phyloP scores from a whole-genome alignment of 2,329 filamentous ascomycete genomes.

The Diaporthe capsici region DNA sequence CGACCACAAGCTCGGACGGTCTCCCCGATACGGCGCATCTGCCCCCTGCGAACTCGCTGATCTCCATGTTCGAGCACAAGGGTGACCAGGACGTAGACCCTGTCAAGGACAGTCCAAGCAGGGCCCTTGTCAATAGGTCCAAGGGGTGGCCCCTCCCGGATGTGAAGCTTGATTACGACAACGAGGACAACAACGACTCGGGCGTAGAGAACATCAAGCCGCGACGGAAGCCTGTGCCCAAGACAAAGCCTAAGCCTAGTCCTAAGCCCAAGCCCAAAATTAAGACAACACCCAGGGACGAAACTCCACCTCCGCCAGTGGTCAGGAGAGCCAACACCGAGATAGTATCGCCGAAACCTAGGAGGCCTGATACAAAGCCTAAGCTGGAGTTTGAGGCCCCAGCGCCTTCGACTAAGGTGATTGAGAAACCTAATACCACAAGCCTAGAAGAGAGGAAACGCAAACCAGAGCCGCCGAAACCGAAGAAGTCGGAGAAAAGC shows the following conservation, averaged over 20 bases:
- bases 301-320: slow-evolving; percentile 43
- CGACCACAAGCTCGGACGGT: slow-evolving; percentile 50
- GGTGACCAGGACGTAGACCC: slow-evolving; percentile 48
- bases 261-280: slow-evolving; percentile 45
- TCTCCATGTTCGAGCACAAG: slow-evolving; percentile 77
- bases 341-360: slow-evolving; percentile 53
- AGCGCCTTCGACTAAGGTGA: slow-evolving; percentile 9
- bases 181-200: slow-evolving; percentile 27
- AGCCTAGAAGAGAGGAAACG: not conserved
- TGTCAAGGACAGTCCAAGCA: slow-evolving; percentile 49
- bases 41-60: slow-evolving; percentile 73
- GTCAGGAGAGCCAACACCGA: slow-evolving; percentile 43
- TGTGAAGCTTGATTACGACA: not conserved
- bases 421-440: slow-evolving; percentile 15
- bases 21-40: slow-evolving; percentile 70
- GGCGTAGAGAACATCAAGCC: slow-evolving; percentile 16
- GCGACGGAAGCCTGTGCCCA: slow-evolving; percentile 25
- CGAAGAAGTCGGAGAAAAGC: not conserved
- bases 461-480: slow-evolving; percentile 24
- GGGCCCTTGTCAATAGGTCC: slow-evolving; percentile 37
- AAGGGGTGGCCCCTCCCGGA: slow-evolving; percentile 48
- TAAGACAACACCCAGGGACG: slow-evolving; percentile 1
- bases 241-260: slow-evolving; percentile 45
- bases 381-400: slow-evolving; percentile 51
- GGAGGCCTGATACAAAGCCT: slow-evolving; percentile 49